Evolutionary conservation across 176 grass and related monocot species (phyloP), one percentile per base, ranked within the genome.

Genomic region (Aegilops sharonensis): DNA sequence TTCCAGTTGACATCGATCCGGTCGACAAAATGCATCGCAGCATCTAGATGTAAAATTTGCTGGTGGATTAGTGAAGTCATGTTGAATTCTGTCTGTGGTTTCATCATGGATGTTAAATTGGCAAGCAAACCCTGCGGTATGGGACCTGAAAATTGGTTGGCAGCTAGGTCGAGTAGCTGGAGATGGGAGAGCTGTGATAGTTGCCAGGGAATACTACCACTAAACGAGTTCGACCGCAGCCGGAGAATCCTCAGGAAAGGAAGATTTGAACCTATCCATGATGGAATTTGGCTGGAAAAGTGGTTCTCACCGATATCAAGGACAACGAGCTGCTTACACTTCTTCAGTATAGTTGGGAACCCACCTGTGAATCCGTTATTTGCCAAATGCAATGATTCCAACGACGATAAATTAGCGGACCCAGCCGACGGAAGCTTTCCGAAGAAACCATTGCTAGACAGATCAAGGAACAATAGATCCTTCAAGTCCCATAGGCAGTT

Each of bases 161-260:
- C 35, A 70, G 50, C 39, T 20, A 89, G 81, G 72, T 91, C 89
- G 17, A 91, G n/a, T 25, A 91, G 30, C 17, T 88, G 86, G 66
- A 88, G 81, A 61, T 59, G 48, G 11, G 81, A 76, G 65, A 91
- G 86, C 25, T 69, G 60, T 67, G 61, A 69, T 47, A 91, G 24
- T 67, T 88, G 77, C 72, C 24, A 56, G 5, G 89, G 89, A 81
- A 91, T 85, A 5, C 43, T 52, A 3, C 89, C 81, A 54, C 34
- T 27, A 29, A 91, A 81, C 35, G 77, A 68, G 70, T 91, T 91
- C 0, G 70, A 91, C 17, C 3, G 81, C 13, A 88, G 68, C 20
- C 65, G 85, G 45, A 91, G 89, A 77, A 91, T 69, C 54, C 81
- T 79, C 48, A 91, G 72, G 8, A 9, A 91, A 30, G 68, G 59